Base-by-base conservation (phyloP, 345 rosid genomes). In the Brassica napus region DNA sequence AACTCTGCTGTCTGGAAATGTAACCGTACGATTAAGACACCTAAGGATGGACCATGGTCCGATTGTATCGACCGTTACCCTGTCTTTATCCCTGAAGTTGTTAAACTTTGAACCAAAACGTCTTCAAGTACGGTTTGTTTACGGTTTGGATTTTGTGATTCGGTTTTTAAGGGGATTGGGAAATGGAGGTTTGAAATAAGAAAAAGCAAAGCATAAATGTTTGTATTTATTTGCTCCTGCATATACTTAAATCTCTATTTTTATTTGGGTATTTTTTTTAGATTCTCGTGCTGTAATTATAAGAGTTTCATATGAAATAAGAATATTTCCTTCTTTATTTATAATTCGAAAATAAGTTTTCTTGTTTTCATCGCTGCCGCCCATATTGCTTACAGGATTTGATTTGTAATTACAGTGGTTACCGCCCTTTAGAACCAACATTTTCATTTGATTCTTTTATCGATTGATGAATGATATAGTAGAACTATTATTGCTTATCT, bases 1-100 rank as follows among this genome's bases (percentile, higher is more conserved):
- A 94, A 94, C 77, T 90, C 96, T 28, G 97, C 93, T 0, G 94
- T 94, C 6, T 94, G 97, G 98, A 94, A 87, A 81, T 92, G 97
- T 72, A 94, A 89, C 80, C 82, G 86, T 35, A 89, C 70, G 78
- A 88, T 92, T 75, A 88, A 88, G 71, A 54, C 85, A 5, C 85
- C 87, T 1, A 77, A 69, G 3, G 89, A 88, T 42, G 92, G 93
- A 23, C 89, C 94, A 0, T 92, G 97, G 97, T 68, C 79, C 5
- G 97, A 92, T 79, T 90, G 92, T 83, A 88, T 92, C 63, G 83
- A 89, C 18, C 75, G 84, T 44, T 92, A 90, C 65, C 97, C 97
- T 6, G 94, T 90, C 74, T 83, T 83, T 70, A 88, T 92, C 65
- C 97, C 97, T 2, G 97, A 91, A 76, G 84, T 91, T 37, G 91